Evolutionary conservation across 495 filamentous ascomycete species (phyloP).

Genomic region (Lasiosphaeriaceae sp.): DNA sequence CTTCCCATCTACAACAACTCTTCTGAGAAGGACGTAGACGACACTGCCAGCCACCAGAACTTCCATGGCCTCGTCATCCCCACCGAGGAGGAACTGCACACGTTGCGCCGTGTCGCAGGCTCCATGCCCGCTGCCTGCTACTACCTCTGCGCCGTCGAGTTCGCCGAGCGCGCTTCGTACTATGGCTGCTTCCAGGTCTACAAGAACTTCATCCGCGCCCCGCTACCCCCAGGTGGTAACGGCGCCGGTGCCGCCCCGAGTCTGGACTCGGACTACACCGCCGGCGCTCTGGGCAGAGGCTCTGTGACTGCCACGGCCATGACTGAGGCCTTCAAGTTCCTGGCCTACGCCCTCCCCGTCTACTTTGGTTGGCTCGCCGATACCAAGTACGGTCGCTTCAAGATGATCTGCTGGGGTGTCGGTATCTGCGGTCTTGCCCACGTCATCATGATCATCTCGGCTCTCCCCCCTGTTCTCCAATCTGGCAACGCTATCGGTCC

Average conservation of each 20-base stretch:
- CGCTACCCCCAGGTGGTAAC: slow-evolving; percentile 49
- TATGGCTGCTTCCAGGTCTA: slow-evolving; percentile 55
- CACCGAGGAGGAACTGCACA: slow-evolving; percentile 49
- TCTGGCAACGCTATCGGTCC: slow-evolving; percentile 53
- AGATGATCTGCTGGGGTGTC: slow-evolving; percentile 58
- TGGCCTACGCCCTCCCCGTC: slow-evolving; percentile 55
- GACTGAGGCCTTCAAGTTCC: slow-evolving; percentile 53
- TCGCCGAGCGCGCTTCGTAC: slow-evolving; percentile 58
- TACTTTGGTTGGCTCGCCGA: slow-evolving; percentile 59
- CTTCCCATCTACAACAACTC: neutral
- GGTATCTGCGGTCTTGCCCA: slow-evolving; percentile 57
- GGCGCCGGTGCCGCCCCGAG: slow-evolving; percentile 50
- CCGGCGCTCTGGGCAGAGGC: slow-evolving; percentile 57
- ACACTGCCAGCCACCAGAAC: neutral
- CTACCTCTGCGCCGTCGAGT: slow-evolving; percentile 53
- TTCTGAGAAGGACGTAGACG: neutral
- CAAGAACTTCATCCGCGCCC: slow-evolving; percentile 56
- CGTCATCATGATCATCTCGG: slow-evolving; percentile 57
- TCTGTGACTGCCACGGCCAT: slow-evolving; percentile 54
- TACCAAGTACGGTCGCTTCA: slow-evolving; percentile 54
- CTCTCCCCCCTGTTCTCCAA: slow-evolving; percentile 53
- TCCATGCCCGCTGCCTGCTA: slow-evolving; percentile 45
- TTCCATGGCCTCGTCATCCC: slow-evolving; percentile 43
- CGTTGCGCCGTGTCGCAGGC: slow-evolving; percentile 50
- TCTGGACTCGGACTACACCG: slow-evolving; percentile 47